Evolutionary conservation across 768 basidiomycete genomes (phyloP).

Genomic region (Psilocybe cyanescens): DNA sequence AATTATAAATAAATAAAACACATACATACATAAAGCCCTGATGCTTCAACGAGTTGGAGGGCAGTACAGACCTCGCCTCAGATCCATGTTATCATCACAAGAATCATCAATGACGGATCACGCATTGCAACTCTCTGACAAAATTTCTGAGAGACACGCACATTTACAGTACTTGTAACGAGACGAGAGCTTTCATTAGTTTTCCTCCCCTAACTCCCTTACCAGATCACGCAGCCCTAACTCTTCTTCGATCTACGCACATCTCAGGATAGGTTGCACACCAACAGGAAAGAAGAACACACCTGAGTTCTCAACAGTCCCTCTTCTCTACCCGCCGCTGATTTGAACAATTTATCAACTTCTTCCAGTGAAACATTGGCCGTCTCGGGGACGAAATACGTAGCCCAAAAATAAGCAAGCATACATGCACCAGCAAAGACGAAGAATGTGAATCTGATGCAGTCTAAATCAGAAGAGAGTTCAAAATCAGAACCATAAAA

Average conservation of each 20-base stretch:
- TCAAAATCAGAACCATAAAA: neutral
- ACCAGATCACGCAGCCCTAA: constrained; percentile 54
- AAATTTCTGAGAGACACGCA: too few relatives aligned
- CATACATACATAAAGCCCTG: too few relatives aligned
- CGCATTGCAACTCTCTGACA: too few relatives aligned
- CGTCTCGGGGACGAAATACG: constrained; percentile 73
- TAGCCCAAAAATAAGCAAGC: constrained; percentile 73
- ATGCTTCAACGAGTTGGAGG: too few relatives aligned
- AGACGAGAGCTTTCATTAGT: neutral
- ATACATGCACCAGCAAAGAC: constrained; percentile 69
- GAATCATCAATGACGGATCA: too few relatives aligned
- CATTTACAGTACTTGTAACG: too few relatives aligned
- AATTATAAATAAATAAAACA: too few relatives aligned
- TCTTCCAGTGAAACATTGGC: constrained; percentile 78
- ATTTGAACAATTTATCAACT: constrained; percentile 70
- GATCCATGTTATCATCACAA: too few relatives aligned
- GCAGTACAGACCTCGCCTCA: too few relatives aligned
- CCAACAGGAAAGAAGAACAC: constrained; percentile 8
- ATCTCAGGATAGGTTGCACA: neutral
- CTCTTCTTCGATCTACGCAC: constrained; percentile 56
- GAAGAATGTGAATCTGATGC: constrained; percentile 64
- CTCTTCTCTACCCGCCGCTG: constrained; percentile 62
- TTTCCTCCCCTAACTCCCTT: constrained; percentile 32
- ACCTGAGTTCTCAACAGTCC: constrained; percentile 55
- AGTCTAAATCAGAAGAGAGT: neutral